phyloP scores from a whole-genome alignment of 768 basidiomycete genomes.

The Hygrophoropsis aurantiaca region DNA sequence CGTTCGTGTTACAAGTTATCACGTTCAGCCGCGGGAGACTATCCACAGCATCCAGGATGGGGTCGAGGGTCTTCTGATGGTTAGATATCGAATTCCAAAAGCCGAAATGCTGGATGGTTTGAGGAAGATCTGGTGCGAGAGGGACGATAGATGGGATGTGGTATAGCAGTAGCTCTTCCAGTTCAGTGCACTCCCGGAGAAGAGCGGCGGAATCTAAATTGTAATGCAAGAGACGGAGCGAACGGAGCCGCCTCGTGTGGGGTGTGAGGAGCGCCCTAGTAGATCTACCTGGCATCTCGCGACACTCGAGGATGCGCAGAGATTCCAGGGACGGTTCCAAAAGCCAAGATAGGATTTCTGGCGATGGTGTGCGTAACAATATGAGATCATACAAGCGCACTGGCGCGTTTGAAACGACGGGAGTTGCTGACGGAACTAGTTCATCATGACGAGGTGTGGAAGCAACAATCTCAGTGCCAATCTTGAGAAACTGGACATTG shows the following conservation, averaged over 20 bases:
- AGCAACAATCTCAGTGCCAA: constrained; percentile 38
- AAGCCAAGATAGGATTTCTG: constrained; percentile 37
- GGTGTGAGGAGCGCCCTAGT: constrained; percentile 24
- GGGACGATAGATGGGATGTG: constrained; percentile 34
- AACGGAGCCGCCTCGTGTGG: constrained; percentile 37
- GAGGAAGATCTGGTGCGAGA: constrained; percentile 32
- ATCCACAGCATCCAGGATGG: constrained; percentile 31
- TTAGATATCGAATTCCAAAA: constrained; percentile 31
- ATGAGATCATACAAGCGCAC: constrained; percentile 41
- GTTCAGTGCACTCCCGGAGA: constrained; percentile 33
- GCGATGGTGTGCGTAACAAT: constrained; percentile 33
- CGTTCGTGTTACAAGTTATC: constrained; percentile 35
- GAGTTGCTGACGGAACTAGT: constrained; percentile 9
- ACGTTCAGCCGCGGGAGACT: constrained; percentile 33
- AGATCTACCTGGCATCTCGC: constrained; percentile 31
- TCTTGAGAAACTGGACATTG: constrained; percentile 34
- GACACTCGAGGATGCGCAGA: constrained; percentile 41
- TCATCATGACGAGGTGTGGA: constrained; percentile 24
- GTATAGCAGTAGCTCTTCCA: constrained; percentile 41
- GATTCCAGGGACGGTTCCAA: constrained; percentile 32
- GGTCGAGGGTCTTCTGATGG: constrained; percentile 20
- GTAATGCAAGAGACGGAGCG: constrained; percentile 41
- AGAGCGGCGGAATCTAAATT: constrained; percentile 31
- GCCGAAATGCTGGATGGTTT: constrained; percentile 39
- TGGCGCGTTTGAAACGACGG: constrained; percentile 9